Base-by-base conservation (phyloP, 1,139 yeast genomes). In the Meyerozyma elateridarum region DNA sequence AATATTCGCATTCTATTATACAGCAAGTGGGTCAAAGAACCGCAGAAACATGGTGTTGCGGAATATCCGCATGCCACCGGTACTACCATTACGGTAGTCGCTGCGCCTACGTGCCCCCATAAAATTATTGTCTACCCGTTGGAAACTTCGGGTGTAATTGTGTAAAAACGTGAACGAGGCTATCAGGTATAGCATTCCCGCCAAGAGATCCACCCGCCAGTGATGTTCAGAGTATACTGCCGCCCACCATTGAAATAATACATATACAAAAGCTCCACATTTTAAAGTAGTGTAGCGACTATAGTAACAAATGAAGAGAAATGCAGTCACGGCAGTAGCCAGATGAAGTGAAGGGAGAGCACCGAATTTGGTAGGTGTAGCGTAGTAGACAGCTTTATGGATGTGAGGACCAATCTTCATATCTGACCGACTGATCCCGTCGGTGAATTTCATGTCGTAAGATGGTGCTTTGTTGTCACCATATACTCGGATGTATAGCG, bases 191-290 rank as follows among this genome's bases (percentile, higher is more conserved):
- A 43, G 6, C 22, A 39, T 22, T 11, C 51, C 51, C 14, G 42
- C 31, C 6, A 46, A 34, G 14, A 46, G 34, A 24, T 46, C 51
- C 11, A 44, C 22, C 13, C 50, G 34, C 46, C 48, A 46, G 31
- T 45, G 48, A 21, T 44, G 47, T 11, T 42, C 46, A 25, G 45
- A 39, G 25, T 44, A 47, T 11, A 45, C 29, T 4, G 45, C 40
- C 3, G 50, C 33, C 51, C 48, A 45, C 49, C 49, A 47, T 29
- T 45, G 49, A n/a, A 39, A 38, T 7, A 38, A 25, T 4, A 43
- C 33, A 25, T 41, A 39, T 13, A 31, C 25, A 12, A 43, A 25
- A 3, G 43, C 34, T 13, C 36, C 13, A 4, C 42, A 8, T 29
- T 43, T 44, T 30, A 41, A 17, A 7, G 32, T 14, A 5, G 21